Evolutionary conservation across 2,329 filamentous ascomycete species (phyloP), one percentile per base, ranked within the genome.

Genomic region (Fusarium neocosmosporiellum): DNA sequence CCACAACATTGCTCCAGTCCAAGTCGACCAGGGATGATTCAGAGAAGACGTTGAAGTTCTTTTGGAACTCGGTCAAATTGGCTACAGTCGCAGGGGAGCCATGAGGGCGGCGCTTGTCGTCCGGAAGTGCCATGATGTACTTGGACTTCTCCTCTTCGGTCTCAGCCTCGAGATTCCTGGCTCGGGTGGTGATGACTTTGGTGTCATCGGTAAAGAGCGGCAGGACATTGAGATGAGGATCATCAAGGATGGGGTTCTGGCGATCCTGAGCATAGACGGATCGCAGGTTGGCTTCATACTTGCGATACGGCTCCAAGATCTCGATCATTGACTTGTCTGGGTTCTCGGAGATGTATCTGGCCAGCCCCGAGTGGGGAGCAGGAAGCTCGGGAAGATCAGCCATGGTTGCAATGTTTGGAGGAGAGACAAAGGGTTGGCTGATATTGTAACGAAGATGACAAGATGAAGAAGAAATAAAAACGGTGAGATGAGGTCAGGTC

Each of bases 1-100:
- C 94, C 18, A 96, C 91, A 18, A 97, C 90, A 79, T 96, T 96
- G 78, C 83, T 90, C 94, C 94, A 97, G 78, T 96, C 90, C 74
- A 97, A 80, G 57, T 96, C 94, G 33, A 86, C 86, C 31, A 97
- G 84, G 0, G 93, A 91, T 2, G 90, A 92, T 81, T 97, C 94
- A 2, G 92, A 94, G 79, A 97, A 97, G 66, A 97, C 80, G 66
- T 89, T 89, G 82, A 97, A 96, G 81, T 96, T 96, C 57, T 89
- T 88, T 78, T 91, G 90, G 75, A 96, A 97, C 33, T 94, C 91
- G 55, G 88, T 86, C 53, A 96, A 79, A 14, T 88, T 88, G 27
- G 86, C 79, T 0, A 95, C 93, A 5, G 93, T 88, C 4, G 94
- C 94, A 4, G 89, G 89, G 2, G 91, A 88, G 7, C 89, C 91